These are phyloP conservation scores for Fusarium euwallaceae DNA, from an alignment of 2,329 filamentous ascomycete species.

Conservation along the genomic window DNA sequence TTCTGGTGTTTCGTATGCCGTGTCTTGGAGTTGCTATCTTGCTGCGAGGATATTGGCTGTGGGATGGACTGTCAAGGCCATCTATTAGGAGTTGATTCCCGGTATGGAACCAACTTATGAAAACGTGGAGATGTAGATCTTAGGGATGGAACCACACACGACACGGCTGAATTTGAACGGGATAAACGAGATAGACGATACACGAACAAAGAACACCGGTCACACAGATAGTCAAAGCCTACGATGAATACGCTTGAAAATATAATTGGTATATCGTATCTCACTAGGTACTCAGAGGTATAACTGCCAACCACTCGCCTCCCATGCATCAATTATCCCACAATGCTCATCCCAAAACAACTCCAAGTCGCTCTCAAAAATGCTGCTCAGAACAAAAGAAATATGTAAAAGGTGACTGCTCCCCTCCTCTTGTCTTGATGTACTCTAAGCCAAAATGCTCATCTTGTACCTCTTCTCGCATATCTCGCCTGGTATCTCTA, in stretches of 20 bases:
- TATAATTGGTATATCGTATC: constrained; percentile 9
- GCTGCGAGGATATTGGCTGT: not conserved
- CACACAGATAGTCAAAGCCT: not conserved
- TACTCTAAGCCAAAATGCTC: constrained; percentile 5
- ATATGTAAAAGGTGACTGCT: not conserved
- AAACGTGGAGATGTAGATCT: not conserved
- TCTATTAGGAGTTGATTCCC: not conserved
- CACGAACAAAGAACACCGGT: too few relatives aligned
- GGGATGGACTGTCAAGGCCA: not conserved
- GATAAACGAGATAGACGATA: not conserved
- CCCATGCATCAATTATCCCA: not conserved
- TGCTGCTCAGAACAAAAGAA: not conserved
- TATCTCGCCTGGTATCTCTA: constrained; percentile 2
- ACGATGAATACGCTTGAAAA: not conserved
- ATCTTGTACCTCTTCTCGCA: not conserved
- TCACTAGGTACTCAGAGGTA: not conserved
- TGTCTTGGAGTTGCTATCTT: not conserved
- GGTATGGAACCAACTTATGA: too few relatives aligned
- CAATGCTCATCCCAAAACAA: not conserved
- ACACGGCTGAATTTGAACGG: not conserved
- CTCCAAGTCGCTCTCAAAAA: not conserved
- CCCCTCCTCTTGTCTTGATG: constrained; percentile 1
- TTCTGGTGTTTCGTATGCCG: not conserved
- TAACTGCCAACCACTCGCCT: not conserved
- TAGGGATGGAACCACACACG: not conserved